Percentiles rank a stretch among this genome's conserved stretches.
Conservation (phyloP, 2,329 filamentous ascomycete species). For the Aspergillus fumigatus region DNA sequence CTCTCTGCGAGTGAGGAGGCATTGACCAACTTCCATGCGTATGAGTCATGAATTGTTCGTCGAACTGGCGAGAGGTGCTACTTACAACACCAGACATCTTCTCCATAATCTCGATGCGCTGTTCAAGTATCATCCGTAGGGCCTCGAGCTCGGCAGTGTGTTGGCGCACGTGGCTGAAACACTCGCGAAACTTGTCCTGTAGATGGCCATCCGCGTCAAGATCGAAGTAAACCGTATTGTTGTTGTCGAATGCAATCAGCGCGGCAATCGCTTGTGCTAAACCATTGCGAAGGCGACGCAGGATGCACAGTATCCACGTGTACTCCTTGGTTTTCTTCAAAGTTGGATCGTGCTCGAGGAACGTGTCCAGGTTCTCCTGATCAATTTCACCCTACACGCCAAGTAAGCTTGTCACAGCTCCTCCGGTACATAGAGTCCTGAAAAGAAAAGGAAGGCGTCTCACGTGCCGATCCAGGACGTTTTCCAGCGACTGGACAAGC, state of each 20-base stretch:
- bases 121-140: background rate
- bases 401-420: background rate
- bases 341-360: slow-evolving; percentile 1
- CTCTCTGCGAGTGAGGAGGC: slow-evolving; percentile 11
- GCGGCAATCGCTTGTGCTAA: background rate
- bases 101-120: slow-evolving; percentile 3
- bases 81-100: slow-evolving; percentile 5
- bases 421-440: no score
- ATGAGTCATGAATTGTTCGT: background rate
- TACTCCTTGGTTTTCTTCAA: slow-evolving; percentile 3
- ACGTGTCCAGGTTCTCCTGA: background rate
- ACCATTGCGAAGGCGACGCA: slow-evolving; percentile 1
- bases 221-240: slow-evolving; percentile 7
- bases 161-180: slow-evolving; percentile 2
- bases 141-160: background rate
- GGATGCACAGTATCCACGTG: slow-evolving; percentile 1
- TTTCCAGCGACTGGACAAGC: no score
- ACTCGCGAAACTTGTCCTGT: slow-evolving; percentile 4
- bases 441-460: no score
- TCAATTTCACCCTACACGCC: background rate
- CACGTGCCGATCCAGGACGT: no score
- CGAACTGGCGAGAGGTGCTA: background rate
- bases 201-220: slow-evolving; percentile 4
- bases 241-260: background rate
- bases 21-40: slow-evolving; percentile 7